Evolutionary conservation across 78 protist genomes (phyloP).

Genomic region (Dictyostelium citrinum): DNA sequence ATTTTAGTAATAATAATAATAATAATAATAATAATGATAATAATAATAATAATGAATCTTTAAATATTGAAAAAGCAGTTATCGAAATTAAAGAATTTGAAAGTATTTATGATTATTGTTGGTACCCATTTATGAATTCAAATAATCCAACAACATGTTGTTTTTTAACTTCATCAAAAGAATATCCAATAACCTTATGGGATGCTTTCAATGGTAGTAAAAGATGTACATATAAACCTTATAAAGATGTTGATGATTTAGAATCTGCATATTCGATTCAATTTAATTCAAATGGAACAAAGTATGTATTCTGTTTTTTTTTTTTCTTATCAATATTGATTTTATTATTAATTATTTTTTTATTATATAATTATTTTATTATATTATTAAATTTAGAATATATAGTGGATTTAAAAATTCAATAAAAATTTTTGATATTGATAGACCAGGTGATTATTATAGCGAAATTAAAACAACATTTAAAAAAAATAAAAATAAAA

Average conservation of each 20-base stretch:
- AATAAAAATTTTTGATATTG: slow-evolving; percentile 48
- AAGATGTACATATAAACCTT: slow-evolving; percentile 27
- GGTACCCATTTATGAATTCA: slow-evolving; percentile 72
- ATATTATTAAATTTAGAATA: slow-evolving; percentile 18
- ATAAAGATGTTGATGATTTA: slow-evolving; percentile 53
- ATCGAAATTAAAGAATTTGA: slow-evolving; percentile 25
- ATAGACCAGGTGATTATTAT: slow-evolving; percentile 41
- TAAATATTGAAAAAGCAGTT: not conserved
- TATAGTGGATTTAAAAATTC: slow-evolving; percentile 37
- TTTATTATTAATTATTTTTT: not conserved
- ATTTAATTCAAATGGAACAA: not conserved
- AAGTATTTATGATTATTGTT: slow-evolving; percentile 35
- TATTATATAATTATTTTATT: not conserved
- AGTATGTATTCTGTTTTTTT: not conserved
- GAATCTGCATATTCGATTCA: slow-evolving; percentile 50
- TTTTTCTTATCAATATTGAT: not conserved
- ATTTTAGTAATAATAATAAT: not conserved
- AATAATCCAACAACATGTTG: not conserved
- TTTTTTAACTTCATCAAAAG: slow-evolving; percentile 3
- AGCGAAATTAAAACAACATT: not conserved
- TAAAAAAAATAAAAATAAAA: not conserved
- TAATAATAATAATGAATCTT: not conserved
- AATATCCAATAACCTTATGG: not conserved
- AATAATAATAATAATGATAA: not conserved
- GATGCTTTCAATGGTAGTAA: slow-evolving; percentile 35